These are phyloP conservation scores for Sporobolus alterniflorus DNA, from an alignment of 202 grass and related monocot species.

Conservation along the genomic window DNA sequence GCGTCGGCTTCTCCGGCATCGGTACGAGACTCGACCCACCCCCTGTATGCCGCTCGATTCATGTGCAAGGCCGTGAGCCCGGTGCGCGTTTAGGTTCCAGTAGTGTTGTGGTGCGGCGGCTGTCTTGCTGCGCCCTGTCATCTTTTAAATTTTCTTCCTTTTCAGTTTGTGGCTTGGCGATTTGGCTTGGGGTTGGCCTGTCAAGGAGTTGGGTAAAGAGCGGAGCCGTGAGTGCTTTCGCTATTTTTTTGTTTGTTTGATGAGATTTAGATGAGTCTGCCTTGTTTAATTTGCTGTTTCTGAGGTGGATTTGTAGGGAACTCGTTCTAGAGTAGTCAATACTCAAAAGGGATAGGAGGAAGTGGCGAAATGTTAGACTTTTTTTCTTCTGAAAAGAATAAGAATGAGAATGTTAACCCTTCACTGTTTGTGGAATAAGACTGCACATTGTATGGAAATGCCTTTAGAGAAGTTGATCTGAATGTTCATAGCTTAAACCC, in stretches of 20 bases:
- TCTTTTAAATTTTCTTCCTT: not conserved
- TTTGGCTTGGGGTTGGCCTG: not conserved
- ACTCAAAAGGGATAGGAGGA: not conserved
- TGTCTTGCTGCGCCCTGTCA: not conserved
- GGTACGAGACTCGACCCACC: slow-evolving; percentile 38
- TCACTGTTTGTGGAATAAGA: not conserved
- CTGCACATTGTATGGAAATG: not conserved
- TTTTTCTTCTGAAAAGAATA: not conserved
- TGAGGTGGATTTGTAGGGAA: no score
- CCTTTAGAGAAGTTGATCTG: not conserved
- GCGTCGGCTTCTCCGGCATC: slow-evolving; percentile 73
- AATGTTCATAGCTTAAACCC: not conserved
- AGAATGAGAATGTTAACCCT: not conserved
- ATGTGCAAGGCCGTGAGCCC: not conserved
- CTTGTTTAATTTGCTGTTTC: not conserved
- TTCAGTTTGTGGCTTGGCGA: not conserved
- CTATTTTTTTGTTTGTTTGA: not conserved
- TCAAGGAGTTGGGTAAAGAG: not conserved
- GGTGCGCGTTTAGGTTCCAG: not conserved
- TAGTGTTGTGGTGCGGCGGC: not conserved
- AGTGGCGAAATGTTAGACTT: not conserved
- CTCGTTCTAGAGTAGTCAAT: not conserved
- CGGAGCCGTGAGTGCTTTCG: not conserved
- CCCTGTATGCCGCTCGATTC: not conserved
- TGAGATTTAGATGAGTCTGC: not conserved